phyloP scores from a whole-genome alignment of 108 stramenopile genomes.

The Pelagomonas calceolata region DNA sequence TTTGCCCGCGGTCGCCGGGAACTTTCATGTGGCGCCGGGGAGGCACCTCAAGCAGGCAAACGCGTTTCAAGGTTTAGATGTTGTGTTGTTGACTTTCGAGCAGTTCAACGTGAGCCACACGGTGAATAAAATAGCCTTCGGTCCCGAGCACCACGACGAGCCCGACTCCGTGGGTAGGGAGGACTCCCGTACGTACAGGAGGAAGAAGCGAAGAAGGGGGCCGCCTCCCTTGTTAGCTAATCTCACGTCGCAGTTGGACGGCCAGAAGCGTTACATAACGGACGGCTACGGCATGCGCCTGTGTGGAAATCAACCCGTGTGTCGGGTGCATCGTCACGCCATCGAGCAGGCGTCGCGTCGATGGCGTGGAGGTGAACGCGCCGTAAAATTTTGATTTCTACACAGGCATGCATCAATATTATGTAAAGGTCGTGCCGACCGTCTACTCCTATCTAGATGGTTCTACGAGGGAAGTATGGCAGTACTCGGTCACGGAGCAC shows the following conservation, averaged over 20 bases:
- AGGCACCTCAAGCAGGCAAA: constrained; percentile 45
- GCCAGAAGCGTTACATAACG: constrained; percentile 38
- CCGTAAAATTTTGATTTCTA: too few species aligned
- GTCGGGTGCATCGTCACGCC: too few species aligned
- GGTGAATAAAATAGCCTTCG: constrained; percentile 75
- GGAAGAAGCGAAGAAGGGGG: too few species aligned
- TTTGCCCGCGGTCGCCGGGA: constrained; percentile 70
- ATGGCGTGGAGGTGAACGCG: too few species aligned
- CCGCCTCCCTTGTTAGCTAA: too few species aligned
- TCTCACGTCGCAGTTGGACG: constrained; percentile 27
- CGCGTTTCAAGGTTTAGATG: constrained; percentile 24
- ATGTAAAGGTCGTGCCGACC: constrained; percentile 87
- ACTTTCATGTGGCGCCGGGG: constrained; percentile 87
- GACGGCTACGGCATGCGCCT: constrained; percentile 70
- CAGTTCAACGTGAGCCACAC: constrained; percentile 81
- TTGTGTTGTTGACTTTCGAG: constrained; percentile 52
- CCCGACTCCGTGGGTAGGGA: too few species aligned
- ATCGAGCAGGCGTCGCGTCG: too few species aligned
- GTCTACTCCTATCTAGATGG: constrained; percentile 62
- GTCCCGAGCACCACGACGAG: constrained; percentile 22
- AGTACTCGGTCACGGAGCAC: constrained; percentile 94
- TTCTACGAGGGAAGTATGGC: constrained; percentile 65
- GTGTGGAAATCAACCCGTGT: too few species aligned
- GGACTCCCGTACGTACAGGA: too few species aligned
- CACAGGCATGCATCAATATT: constrained; percentile 86